phyloP scores from a whole-genome alignment of 108 stramenopile species.

The Cylindrotheca closterium region DNA sequence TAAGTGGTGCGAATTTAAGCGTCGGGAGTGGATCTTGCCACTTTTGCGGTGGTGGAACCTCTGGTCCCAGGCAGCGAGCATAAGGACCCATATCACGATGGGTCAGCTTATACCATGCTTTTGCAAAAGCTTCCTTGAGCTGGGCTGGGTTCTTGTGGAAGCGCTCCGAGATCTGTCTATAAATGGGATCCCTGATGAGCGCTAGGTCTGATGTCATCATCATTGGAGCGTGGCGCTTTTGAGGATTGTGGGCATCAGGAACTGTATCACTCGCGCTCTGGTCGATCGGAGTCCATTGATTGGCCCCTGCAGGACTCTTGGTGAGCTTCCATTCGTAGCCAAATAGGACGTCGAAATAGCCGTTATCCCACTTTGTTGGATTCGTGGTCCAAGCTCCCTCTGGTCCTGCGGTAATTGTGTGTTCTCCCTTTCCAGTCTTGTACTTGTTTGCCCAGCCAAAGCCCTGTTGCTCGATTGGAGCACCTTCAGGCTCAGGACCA shows the following conservation, averaged over 20 bases:
- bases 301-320: constrained; percentile 72
- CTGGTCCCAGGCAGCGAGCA: constrained; percentile 58
- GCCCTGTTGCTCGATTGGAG: constrained; percentile 64
- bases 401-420: constrained; percentile 72
- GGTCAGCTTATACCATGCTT: constrained; percentile 77
- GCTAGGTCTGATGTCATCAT: constrained; percentile 78
- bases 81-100: constrained; percentile 79
- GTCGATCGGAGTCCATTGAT: constrained; percentile 63
- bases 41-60: constrained; percentile 51
- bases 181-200: constrained; percentile 60
- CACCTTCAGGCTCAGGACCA: constrained; percentile 73
- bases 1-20: constrained; percentile 12
- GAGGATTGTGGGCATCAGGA: constrained; percentile 63
- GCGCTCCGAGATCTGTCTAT: constrained; percentile 49
- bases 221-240: constrained; percentile 52
- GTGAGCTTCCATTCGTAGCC: constrained; percentile 67
- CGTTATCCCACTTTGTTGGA: constrained; percentile 72
- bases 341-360: constrained; percentile 67
- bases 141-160: constrained; percentile 54
- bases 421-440: constrained; percentile 51
- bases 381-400: constrained; percentile 79
- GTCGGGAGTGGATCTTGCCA: constrained; percentile 77
- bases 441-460: constrained; percentile 68
- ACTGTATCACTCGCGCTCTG: constrained; percentile 40
- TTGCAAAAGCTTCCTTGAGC: constrained; percentile 58